A percentile compares a stretch with the other conserved stretches of the same genome.
Conservation (phyloP, 73 alveolate species). For the Symbiodinium natans region DNA sequence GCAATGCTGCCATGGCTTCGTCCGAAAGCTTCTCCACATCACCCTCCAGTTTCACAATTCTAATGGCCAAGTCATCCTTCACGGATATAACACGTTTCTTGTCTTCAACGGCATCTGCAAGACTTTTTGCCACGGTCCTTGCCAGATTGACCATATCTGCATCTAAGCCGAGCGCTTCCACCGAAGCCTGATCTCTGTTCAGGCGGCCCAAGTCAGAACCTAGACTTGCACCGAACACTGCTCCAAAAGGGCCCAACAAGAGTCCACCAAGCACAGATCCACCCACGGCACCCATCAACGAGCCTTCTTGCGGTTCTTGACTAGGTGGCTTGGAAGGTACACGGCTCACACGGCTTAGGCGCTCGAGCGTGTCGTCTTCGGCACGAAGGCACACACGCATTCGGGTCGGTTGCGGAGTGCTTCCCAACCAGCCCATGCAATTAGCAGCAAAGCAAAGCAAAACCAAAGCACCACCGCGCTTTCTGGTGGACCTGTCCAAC, state of each 20-base stretch:
- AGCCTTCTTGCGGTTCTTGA: constrained; percentile 18
- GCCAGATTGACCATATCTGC: background rate
- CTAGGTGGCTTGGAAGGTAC: background rate
- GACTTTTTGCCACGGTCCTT: background rate
- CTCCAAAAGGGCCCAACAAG: constrained; percentile 77
- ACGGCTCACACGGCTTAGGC: background rate
- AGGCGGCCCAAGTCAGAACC: constrained; percentile 80
- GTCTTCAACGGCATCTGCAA: background rate
- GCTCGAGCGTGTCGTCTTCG: background rate
- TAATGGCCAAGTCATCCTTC: background rate
- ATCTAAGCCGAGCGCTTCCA: background rate
- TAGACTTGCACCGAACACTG: constrained; percentile 58
- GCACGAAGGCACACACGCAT: background rate
- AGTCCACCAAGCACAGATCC: constrained; percentile 88
- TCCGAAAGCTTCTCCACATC: background rate
- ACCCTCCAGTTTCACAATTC: background rate
- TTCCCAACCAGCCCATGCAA: background rate
- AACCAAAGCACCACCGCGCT: background rate
- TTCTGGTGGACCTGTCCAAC: background rate
- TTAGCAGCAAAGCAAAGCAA: background rate
- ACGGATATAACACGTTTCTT: background rate
- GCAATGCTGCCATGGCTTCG: constrained; percentile 2
- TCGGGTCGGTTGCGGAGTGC: background rate
- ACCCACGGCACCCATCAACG: constrained; percentile 65
- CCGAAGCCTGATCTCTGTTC: background rate